Base-by-base conservation (phyloP, 495 filamentous ascomycete genomes). In the Tuber indicum region DNA sequence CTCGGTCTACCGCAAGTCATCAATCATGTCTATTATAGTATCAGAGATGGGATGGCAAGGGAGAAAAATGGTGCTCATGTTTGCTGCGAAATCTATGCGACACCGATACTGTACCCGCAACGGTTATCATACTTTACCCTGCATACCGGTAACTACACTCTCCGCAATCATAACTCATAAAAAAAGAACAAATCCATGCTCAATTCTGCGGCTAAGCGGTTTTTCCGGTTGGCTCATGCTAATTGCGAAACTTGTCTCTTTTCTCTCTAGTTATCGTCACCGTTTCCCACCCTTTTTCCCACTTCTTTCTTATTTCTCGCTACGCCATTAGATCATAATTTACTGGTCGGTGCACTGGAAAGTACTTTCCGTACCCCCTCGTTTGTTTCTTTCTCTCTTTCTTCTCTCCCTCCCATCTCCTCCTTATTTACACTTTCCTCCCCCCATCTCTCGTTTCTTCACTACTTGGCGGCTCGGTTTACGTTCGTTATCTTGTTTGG, bases 221-320 rank as follows among this genome's bases (percentile, higher is more conserved):
- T 66, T 32, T 66, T 66, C 58, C 58, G 58, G 26, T 66, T 66
- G 58, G 14, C 16, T 36, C 58, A 26, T 66, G 58, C 5, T 36
- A 66, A 36, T 36, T 26, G 17, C 58, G 26, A 66, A 36, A 66
- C 26, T 66, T 66, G 58, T 66, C 58, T 17, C 58, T 12, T 66
- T 66, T 66, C 26, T 66, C 58, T 36, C 58, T 8, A 36, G 58
- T 19, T 66, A 66, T 66, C 58, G 58, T 66, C 58, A 66, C 26
- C 26, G 26, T 36, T 36, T 66, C 16, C 58, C 26, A 19, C 76
- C 72, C 77, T 74, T 74, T 74, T 80, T 80, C 79, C 75, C 45
- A 47, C 70, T 46, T 45, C 70, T 43, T 52, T 43, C 49, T 45
- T 42, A 41, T 36, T 39, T 74, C 32, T 36, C 58, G 26, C 14